Base-by-base conservation (phyloP, 2,329 filamentous ascomycete species). In the Arthroderma uncinatum region DNA sequence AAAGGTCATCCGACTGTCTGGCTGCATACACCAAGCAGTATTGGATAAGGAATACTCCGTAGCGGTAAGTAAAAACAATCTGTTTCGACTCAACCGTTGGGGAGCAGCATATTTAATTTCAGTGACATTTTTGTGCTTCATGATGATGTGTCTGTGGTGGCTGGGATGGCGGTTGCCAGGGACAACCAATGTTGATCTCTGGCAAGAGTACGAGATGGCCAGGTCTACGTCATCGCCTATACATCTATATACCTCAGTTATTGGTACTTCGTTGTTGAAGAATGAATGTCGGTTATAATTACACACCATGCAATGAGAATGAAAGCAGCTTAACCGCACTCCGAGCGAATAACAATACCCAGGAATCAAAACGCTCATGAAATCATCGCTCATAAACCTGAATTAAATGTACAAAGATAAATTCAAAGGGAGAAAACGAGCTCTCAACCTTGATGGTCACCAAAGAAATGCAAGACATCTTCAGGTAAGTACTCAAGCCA, bases 401-500 rank as follows among this genome's bases (percentile, higher is more conserved):
- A 50, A 50, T 9, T n/a, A 50, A 8, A 50, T 16, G 12, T 33
- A 50, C 25, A 50, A 50, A 14, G 10, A 30, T 30, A 19, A 19
- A 10, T 50, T 21, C 12, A 10, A 47, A 23, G 14, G 3, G 40
- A 23, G 14, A 28, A 50, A 10, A 6, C 2, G 14, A 8, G 23
- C 8, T 8, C n/a, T 50, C 14, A 50, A 16, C 30, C 66, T 55
- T 70, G 67, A 47, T 68, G 64, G 9, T 75, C 73, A 2, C 70
- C 72, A 60, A 76, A 82, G 55, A 82, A 78, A 33, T 76, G 78
- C 39, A 86, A 65, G 59, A 87, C 78, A 64, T 87, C 84, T 23
- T 79, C 79, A 0, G 86, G 85, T 5, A 89, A 73, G 59, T 87
- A 87, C 64, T 89, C 86, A 9, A 90, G 74, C 85, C 86, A 91